Conservation (phyloP, 1,284 basidiomycete genomes). For the Microbotryomycetes sp. region DNA sequence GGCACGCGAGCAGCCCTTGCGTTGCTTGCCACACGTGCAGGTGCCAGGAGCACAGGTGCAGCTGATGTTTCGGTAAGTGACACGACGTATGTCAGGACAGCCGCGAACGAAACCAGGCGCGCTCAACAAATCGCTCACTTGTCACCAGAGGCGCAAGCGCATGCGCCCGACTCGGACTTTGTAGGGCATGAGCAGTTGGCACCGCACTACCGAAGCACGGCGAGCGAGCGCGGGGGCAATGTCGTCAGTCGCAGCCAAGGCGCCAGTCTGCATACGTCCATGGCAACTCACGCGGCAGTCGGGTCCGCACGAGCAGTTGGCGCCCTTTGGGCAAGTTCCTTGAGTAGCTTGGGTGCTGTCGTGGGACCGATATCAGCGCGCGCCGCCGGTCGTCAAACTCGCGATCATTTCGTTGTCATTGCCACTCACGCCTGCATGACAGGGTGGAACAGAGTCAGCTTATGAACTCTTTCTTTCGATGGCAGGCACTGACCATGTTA, state of each 20-base stretch:
- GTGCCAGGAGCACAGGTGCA: constrained; percentile 6
- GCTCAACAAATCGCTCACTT: too few species aligned
- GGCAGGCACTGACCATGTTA: neutral
- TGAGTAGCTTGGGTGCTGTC: neutral
- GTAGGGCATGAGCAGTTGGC: constrained; percentile 5
- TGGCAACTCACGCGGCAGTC: neutral
- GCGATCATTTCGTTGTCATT: too few species aligned
- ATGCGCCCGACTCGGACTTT: neutral
- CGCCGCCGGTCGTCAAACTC: too few species aligned
- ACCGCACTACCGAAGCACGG: too few species aligned
- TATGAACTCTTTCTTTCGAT: neutral
- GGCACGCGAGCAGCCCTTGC: constrained; percentile 6
- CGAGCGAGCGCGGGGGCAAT: too few species aligned
- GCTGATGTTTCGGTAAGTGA: too few species aligned
- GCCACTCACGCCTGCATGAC: neutral
- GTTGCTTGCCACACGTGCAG: constrained; percentile 8
- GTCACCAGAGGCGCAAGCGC: neutral
- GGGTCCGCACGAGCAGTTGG: neutral
- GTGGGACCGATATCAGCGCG: too few species aligned
- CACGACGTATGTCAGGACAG: too few species aligned
- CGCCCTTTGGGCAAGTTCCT: neutral
- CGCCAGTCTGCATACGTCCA: neutral
- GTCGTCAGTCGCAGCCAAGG: neutral
- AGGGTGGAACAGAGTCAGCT: neutral
- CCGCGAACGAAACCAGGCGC: too few species aligned